Base-by-base conservation (phyloP, 2,329 filamentous ascomycete genomes). In the Pseudogymnoascus sp. region DNA sequence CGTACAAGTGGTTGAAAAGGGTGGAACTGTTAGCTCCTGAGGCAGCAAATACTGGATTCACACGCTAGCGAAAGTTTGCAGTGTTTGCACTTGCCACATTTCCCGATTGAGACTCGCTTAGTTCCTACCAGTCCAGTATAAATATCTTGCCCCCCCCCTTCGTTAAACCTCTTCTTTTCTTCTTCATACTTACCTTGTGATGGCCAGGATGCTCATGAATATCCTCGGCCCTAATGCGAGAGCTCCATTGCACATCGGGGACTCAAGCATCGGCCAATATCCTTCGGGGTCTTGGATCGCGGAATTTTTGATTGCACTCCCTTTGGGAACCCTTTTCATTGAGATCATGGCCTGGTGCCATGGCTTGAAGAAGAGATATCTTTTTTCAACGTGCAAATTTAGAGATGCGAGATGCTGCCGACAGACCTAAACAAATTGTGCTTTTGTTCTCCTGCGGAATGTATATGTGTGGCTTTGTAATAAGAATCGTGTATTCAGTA, bases 181-280 rank as follows among this genome's bases (percentile, higher is more conserved):
- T 63, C 65, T 63, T 65, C 65, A 67, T 67, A 66, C 66, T 67
- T 67, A 67, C 65, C 61, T 67, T 69, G 63, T 62, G 41, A 62
- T 50, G 63, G 60, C 46, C 28, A 46, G 59, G 40, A 43, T 60
- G 62, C 59, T 65, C 64, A 65, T 28, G 64, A 65, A 59, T 59
- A 31, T 40, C 38, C 43, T 59, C 41, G 19, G 75, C 75, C 75
- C 78, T 75, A 71, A 72, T 74, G 73, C 74, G 76, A 78, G 77
- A 76, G 77, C 78, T 79, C 77, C 78, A 80, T 80, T 80, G 78
- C 78, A 80, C 78, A 79, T 68, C 78, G 78, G 75, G 78, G 78
- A 72, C 77, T 76, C 77, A 73, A 75, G 72, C 69, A 75, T 67
- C 72, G 74, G 78, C 77, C 76, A 79, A 78, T 75, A 76, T 76